These are phyloP conservation scores for Hawksworthiomyces lignivorus DNA, from an alignment of 2,329 filamentous ascomycete genomes.

Conservation along the genomic window DNA sequence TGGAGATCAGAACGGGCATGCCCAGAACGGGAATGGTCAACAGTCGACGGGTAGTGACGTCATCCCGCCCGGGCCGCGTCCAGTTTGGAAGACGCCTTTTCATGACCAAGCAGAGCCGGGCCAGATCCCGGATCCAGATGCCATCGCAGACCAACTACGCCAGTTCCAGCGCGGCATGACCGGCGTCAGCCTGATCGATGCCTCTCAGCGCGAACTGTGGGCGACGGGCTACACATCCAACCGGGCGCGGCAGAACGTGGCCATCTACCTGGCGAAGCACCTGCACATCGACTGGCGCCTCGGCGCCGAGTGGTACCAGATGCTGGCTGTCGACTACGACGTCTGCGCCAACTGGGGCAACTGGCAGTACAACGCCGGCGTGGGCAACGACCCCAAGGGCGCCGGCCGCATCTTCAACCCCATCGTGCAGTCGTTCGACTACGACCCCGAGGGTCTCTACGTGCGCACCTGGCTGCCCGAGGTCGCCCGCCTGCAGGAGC, in stretches of 20 bases:
- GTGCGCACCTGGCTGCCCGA: slow-evolving; percentile 69
- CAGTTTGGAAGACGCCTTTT: too few species aligned
- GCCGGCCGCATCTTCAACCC: slow-evolving; percentile 72
- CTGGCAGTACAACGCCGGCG: slow-evolving; percentile 75
- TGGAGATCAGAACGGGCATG: too few species aligned
- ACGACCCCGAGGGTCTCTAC: slow-evolving; percentile 62
- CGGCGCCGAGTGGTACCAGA: slow-evolving; percentile 70
- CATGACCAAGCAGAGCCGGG: slow-evolving; percentile 34
- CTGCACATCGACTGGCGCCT: slow-evolving; percentile 71
- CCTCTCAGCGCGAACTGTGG: slow-evolving; percentile 64
- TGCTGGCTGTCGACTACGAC: slow-evolving; percentile 67
- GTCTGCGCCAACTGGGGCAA: slow-evolving; percentile 72
- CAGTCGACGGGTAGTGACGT: too few species aligned
- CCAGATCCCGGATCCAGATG: slow-evolving; percentile 27
- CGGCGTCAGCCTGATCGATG: slow-evolving; percentile 71
- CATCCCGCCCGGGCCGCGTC: too few species aligned
- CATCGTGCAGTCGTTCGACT: slow-evolving; percentile 72
- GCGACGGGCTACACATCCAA: slow-evolving; percentile 75
- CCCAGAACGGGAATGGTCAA: too few species aligned
- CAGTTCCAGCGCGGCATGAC: slow-evolving; percentile 61
- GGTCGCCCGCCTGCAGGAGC: slow-evolving; percentile 25
- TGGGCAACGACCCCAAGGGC: slow-evolving; percentile 70
- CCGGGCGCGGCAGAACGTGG: slow-evolving; percentile 67
- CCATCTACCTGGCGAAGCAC: slow-evolving; percentile 65
- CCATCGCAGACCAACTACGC: slow-evolving; percentile 42